Evolutionary conservation across 2,329 filamentous ascomycete genomes (phyloP), one percentile per base, ranked within the genome.

Genomic region (Aurifilum marmelostoma): DNA sequence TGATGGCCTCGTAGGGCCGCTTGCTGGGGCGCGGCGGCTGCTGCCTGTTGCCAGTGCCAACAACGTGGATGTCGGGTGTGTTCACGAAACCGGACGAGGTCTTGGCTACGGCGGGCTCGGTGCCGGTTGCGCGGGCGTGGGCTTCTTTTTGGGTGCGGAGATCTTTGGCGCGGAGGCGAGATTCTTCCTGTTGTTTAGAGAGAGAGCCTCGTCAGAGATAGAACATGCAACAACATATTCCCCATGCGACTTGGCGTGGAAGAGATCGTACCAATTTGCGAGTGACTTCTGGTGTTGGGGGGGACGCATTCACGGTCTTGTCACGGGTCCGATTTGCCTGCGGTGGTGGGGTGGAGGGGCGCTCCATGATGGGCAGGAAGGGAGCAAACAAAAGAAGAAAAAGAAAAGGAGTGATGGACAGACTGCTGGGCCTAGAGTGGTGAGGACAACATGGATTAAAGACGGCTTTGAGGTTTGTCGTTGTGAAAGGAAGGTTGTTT

Each of bases 121-220:
- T 74, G 72, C 83, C 80, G 63, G 83, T 75, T 70, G 83, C 79
- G 75, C 82, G 83, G 71, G 83, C 80, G 69, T 90, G 88, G 43
- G 90, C 89, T 75, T 94, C 89, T 69, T 87, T 87, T 75, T 91
- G 89, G 73, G 92, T 88, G 69, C 92, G 91, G 24, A 94, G 84
- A 2, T 94, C 94, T 85, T 97, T 98, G 67, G 96, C 93, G 80
- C 90, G 92, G 39, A 97, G 87, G 27, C 95, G 89, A 74, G 90
- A 94, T 78, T 95, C 89, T 88, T 97, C 95, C 92, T 96, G 69
- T 47, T 21, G 16, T 3, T 34, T 1, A 27, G n/a, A 3, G n/a
- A 3, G 3, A 24, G 14, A 1, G 63, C 70, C n/a, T n/a, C 75
- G 56, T 60, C 18, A 29, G 16, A 47, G 5, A 37, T 14, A 29